Evolutionary conservation across 2,329 filamentous ascomycete species (phyloP).

Genomic region (Talaromyces albobiverticillius): DNA sequence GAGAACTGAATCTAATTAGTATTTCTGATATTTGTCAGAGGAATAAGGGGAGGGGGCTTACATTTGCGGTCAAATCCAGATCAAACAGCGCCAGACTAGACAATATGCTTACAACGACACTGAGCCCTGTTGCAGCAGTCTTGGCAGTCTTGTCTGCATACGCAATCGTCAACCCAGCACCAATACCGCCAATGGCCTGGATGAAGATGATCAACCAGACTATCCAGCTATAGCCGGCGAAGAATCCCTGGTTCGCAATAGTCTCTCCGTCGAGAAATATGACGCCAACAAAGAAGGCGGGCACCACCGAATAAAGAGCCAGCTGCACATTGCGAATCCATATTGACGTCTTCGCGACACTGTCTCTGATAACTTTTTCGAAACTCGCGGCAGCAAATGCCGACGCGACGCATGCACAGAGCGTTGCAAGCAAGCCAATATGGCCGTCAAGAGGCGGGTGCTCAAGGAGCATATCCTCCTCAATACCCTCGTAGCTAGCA

Average conservation of each 20-base stretch:
- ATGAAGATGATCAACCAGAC: slow-evolving; percentile 83
- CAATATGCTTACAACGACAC: slow-evolving; percentile 81
- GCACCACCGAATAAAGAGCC: slow-evolving; percentile 89
- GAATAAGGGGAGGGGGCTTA: slow-evolving; percentile 45
- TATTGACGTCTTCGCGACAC: slow-evolving; percentile 69
- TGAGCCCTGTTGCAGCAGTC: slow-evolving; percentile 90
- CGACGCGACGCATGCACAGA: slow-evolving; percentile 75
- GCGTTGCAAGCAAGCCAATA: slow-evolving; percentile 73
- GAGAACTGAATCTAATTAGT: slow-evolving; percentile 61
- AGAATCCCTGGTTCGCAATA: slow-evolving; percentile 83
- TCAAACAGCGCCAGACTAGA: slow-evolving; percentile 85
- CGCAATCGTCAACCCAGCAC: slow-evolving; percentile 78
- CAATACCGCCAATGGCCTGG: slow-evolving; percentile 78
- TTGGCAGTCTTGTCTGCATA: slow-evolving; percentile 88
- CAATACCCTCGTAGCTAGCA: slow-evolving; percentile 87
- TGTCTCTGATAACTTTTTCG: slow-evolving; percentile 85
- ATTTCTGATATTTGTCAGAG: not conserved
- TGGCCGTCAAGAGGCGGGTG: slow-evolving; percentile 69
- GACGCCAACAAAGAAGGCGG: slow-evolving; percentile 81
- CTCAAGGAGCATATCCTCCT: slow-evolving; percentile 56
- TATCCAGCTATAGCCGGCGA: slow-evolving; percentile 88
- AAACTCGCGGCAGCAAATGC: slow-evolving; percentile 71
- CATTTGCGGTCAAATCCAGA: slow-evolving; percentile 68
- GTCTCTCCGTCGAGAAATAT: slow-evolving; percentile 81
- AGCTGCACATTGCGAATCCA: slow-evolving; percentile 96